phyloP scores from a whole-genome alignment of 2,329 filamentous ascomycete genomes.

The Xylariaceae sp. region DNA sequence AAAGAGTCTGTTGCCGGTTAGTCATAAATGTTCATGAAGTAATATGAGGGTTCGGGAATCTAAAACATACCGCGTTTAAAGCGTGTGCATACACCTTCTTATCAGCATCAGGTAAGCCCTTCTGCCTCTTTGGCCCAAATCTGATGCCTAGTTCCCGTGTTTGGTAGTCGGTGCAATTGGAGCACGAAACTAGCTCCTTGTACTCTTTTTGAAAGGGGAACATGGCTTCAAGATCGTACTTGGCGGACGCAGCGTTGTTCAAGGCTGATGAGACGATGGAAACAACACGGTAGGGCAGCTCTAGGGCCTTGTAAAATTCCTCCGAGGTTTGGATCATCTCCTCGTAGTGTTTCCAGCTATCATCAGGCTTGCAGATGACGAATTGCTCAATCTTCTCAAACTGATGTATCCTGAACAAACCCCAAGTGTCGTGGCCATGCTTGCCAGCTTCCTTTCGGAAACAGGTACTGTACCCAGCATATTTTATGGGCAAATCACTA shows the following conservation, averaged over 20 bases:
- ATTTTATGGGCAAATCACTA: constrained; percentile 88
- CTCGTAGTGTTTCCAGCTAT: constrained; percentile 86
- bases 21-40: not conserved
- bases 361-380: constrained; percentile 75
- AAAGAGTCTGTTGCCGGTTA: constrained; percentile 25
- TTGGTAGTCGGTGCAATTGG: constrained; percentile 98
- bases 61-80: constrained; percentile 75
- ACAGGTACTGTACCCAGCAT: constrained; percentile 91
- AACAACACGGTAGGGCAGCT: constrained; percentile 89
- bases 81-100: constrained; percentile 96
- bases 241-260: constrained; percentile 89
- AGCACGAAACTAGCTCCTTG: constrained; percentile 76
- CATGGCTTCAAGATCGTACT: constrained; percentile 96
- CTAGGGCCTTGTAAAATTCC: constrained; percentile 91
- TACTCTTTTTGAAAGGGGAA: constrained; percentile 97
- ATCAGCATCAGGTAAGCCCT: constrained; percentile 58
- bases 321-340: constrained; percentile 91
- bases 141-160: constrained; percentile 91
- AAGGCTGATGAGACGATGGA: constrained; percentile 95
- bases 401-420: constrained; percentile 83
- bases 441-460: constrained; percentile 95
- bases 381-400: constrained; percentile 81
- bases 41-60: not conserved
- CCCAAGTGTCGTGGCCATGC: constrained; percentile 94
- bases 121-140: constrained; percentile 86